Base-by-base conservation (phyloP, 208 protist species). In the Acanthamoeba castellanii region DNA sequence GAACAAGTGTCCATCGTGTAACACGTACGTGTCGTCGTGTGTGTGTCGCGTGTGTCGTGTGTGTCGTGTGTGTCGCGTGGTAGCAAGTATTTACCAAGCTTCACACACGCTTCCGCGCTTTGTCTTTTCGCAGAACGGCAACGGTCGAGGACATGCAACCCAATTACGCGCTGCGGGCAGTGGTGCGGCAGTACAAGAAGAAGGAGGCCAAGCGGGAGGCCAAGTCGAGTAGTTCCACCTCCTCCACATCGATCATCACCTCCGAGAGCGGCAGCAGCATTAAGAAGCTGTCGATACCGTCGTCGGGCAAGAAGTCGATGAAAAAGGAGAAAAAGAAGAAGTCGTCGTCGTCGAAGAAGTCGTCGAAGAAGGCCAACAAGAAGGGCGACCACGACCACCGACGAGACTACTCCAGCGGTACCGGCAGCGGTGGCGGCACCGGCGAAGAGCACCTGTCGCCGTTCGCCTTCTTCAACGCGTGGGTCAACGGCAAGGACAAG, bases 401-500 rank as follows among this genome's bases (percentile, higher is more conserved):
- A 13, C 61, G 61, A 5, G 61, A 68, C 8, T 68, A 14, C 25
- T 1, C 70, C 45, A 47, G 45, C 45, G 45, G 45, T 47, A 47
- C 45, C 45, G 45, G 45, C 45, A 47, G 5, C 45, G 7, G 45
- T 3, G 37, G 37, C 16, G 70, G 32, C 18, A 34, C 18, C 22
- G 11, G 7, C 42, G 74, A 84, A 18, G 78, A 87, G 47, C 37
- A 50, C 1, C 47, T 87, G 37, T 87, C 78, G 78, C 78, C 78
- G 20, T 87, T 87, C 45, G 78, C 78, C 78, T 87, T 87, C 50
- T 87, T 87, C 78, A 87, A 87, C 78, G 78, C 78, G n/a, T 87
- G 78, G 78, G 78, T 87, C 47, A 87, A 87, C 50, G 78, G 78
- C 47, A 87, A 87, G 50, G 78, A 87, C 50, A 87, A 87, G 78